phyloP scores from a whole-genome alignment of 805 yeast species.

The Yamadazyma philogaea region DNA sequence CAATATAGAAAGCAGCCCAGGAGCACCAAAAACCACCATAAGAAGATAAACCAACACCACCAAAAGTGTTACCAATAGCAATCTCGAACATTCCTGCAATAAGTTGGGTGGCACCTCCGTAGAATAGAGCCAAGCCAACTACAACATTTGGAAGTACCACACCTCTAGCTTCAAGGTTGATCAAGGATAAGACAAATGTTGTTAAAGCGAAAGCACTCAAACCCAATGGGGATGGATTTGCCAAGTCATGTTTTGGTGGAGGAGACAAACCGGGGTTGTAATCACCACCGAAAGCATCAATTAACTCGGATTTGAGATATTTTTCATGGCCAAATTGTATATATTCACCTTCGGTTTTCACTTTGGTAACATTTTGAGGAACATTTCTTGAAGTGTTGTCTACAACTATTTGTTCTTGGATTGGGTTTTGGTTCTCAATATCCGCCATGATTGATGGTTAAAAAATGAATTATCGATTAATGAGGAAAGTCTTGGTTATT shows the following conservation, averaged over 20 bases:
- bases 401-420: slow-evolving; percentile 25
- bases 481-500: neutral
- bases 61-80: slow-evolving; percentile 73
- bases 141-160: slow-evolving; percentile 58
- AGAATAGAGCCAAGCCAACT: slow-evolving; percentile 64
- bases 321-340: slow-evolving; percentile 70
- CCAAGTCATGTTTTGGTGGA: slow-evolving; percentile 44
- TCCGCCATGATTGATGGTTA: slow-evolving; percentile 20
- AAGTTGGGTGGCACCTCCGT: slow-evolving; percentile 70
- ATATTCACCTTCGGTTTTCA: slow-evolving; percentile 53
- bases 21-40: slow-evolving; percentile 78
- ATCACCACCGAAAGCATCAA: slow-evolving; percentile 78
- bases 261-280: slow-evolving; percentile 61
- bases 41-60: slow-evolving; percentile 59
- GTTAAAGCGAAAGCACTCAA: slow-evolving; percentile 68
- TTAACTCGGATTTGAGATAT: slow-evolving; percentile 58
- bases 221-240: slow-evolving; percentile 77
- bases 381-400: slow-evolving; percentile 9
- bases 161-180: slow-evolving; percentile 67
- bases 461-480: too few species aligned
- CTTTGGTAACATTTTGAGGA: slow-evolving; percentile 23
- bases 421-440: slow-evolving; percentile 36
- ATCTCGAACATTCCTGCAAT: slow-evolving; percentile 76
- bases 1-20: slow-evolving; percentile 57
- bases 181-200: slow-evolving; percentile 61